Percentiles rank a stretch among this genome's conserved stretches.
phyloP scores from a whole-genome alignment of 495 filamentous ascomycete genomes.

The Penicillium tannophilum region DNA sequence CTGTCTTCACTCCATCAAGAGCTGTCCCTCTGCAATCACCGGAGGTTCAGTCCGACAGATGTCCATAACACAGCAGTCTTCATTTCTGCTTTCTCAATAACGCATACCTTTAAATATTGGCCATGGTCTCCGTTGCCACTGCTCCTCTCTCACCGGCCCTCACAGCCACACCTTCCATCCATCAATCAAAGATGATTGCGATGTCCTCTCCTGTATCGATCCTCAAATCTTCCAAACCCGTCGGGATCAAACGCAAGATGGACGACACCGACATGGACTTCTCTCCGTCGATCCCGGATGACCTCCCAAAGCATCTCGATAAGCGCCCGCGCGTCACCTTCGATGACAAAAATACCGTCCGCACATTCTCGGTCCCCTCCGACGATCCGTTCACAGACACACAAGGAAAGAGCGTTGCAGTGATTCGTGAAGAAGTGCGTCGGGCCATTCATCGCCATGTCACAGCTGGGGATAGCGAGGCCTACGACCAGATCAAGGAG shows the following conservation, averaged over 20 bases:
- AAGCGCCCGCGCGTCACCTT: constrained; percentile 76
- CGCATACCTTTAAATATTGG: constrained; percentile 16
- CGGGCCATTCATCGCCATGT: constrained; percentile 70
- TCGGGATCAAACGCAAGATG: constrained; percentile 44
- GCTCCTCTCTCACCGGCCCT: constrained; percentile 35
- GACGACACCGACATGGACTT: constrained; percentile 42
- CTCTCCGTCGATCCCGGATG: constrained; percentile 40
- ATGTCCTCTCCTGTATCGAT: constrained; percentile 45
- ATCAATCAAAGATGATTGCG: constrained; percentile 37
- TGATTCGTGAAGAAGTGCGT: constrained; percentile 70
- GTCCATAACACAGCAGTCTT: constrained; percentile 18
- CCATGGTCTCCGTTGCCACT: constrained; percentile 50
- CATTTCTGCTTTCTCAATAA: constrained; percentile 12
- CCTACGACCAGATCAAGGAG: constrained; percentile 73
- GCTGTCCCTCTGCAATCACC: constrained; percentile 8
- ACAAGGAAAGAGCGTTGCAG: constrained; percentile 59
- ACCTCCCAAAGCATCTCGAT: constrained; percentile 44
- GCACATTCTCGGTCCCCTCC: constrained; percentile 25
- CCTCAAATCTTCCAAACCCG: constrained; percentile 40
- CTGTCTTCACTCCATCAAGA: constrained; percentile 10
- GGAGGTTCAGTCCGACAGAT: constrained; percentile 24
- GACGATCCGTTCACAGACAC: constrained; percentile 25
- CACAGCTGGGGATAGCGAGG: constrained; percentile 61
- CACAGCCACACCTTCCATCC: constrained; percentile 22
- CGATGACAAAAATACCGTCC: constrained; percentile 68